Conservation (phyloP, 148 eudicot genomes). For the Vaccinium corymbosum region DNA sequence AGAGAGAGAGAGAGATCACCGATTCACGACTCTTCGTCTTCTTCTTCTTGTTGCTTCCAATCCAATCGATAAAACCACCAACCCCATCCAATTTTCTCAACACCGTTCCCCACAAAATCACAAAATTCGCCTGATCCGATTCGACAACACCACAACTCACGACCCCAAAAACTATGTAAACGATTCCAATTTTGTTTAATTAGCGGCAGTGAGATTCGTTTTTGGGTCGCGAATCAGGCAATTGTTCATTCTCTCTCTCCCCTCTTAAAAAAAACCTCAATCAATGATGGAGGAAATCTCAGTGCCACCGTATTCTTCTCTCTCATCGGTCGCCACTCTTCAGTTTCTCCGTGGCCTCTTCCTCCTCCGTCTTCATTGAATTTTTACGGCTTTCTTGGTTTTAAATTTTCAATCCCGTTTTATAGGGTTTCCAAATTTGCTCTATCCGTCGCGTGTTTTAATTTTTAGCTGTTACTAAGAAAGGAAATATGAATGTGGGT, state of each 20-base stretch:
- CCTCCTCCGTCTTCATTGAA: neutral
- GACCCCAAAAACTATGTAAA: neutral
- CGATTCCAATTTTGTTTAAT: neutral
- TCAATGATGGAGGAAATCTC: constrained; percentile 4
- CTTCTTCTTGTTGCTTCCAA: neutral
- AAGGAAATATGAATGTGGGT: constrained; percentile 35
- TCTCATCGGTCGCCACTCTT: neutral
- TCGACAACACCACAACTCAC: neutral
- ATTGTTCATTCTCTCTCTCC: neutral
- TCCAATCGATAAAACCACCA: neutral
- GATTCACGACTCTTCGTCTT: neutral
- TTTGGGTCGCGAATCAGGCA: neutral
- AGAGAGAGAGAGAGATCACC: neutral
- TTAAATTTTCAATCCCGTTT: neutral
- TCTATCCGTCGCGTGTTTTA: neutral
- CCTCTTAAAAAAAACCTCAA: neutral
- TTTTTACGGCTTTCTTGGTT: neutral
- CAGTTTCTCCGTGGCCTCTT: neutral
- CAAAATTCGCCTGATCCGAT: neutral
- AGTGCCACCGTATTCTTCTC: neutral
- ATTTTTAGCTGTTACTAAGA: neutral
- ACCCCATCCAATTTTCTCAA: neutral
- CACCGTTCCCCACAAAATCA: neutral
- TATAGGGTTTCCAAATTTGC: neutral
- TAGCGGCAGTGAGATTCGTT: neutral